These are phyloP conservation scores for Wallacemonas sp. DNA, from an alignment of 208 protist genomes.

Conservation along the genomic window DNA sequence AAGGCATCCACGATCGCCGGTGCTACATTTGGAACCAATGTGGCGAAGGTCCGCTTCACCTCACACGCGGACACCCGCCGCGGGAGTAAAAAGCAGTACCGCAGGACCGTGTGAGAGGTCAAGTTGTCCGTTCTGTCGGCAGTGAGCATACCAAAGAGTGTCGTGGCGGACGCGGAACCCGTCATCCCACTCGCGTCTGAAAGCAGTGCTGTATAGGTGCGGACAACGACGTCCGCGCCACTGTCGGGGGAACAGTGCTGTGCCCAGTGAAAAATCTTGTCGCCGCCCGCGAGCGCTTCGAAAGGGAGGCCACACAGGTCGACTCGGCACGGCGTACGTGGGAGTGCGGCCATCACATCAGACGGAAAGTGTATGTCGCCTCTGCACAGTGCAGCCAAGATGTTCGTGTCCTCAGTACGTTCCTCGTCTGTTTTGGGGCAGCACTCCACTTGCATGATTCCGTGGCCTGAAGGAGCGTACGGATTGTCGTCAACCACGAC, in stretches of 20 bases:
- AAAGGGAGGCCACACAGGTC: background rate
- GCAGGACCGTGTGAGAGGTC: too few relatives aligned
- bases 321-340: background rate
- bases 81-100: background rate
- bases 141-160: too few relatives aligned
- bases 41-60: background rate
- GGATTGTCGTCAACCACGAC: constrained; percentile 86
- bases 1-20: background rate
- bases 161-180: too few relatives aligned
- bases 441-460: constrained; percentile 35
- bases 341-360: constrained; percentile 30
- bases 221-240: background rate
- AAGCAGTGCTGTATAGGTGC: background rate
- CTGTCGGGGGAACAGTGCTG: too few relatives aligned
- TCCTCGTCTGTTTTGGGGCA: constrained; percentile 50
- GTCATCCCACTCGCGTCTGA: too few relatives aligned
- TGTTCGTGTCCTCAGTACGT: constrained; percentile 10
- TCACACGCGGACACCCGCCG: background rate
- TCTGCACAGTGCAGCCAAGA: constrained; percentile 30
- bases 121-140: too few relatives aligned
- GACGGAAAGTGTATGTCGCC: constrained; percentile 27
- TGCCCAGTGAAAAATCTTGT: too few relatives aligned
- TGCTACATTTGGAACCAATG: background rate
- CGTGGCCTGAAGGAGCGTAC: constrained; percentile 69
- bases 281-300: background rate